Conservation (phyloP, 768 basidiomycete genomes). For the Leucosporidium yakuticum region DNA sequence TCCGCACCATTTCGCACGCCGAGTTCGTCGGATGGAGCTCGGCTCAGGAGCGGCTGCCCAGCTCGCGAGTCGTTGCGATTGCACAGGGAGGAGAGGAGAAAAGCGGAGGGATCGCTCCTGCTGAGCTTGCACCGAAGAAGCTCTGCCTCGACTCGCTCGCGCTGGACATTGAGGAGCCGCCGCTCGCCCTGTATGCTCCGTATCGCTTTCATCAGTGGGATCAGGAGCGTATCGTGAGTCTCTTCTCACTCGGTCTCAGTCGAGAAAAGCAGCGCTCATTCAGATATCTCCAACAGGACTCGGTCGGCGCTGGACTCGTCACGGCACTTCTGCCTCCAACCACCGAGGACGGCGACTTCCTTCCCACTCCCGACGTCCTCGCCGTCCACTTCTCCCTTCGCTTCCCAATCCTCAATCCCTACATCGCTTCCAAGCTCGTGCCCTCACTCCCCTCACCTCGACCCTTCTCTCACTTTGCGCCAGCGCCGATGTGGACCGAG, state of each 20-base stretch:
- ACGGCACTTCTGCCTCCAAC: slow-evolving; percentile 19
- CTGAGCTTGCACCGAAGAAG: slow-evolving; percentile 24
- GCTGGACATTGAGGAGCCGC: slow-evolving; percentile 21
- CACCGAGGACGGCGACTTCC: neutral
- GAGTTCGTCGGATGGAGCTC: no score
- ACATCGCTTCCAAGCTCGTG: slow-evolving; percentile 5
- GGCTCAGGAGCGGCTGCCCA: no score
- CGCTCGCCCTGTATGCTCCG: slow-evolving; percentile 35
- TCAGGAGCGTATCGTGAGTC: slow-evolving; percentile 23
- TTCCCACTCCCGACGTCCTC: slow-evolving; percentile 47
- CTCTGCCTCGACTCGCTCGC: slow-evolving; percentile 35
- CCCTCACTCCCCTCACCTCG: neutral
- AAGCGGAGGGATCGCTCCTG: no score
- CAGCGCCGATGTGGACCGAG: slow-evolving; percentile 45
- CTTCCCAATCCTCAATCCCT: slow-evolving; percentile 47
- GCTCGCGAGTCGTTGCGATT: no score
- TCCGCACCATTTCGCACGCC: slow-evolving; percentile 36
- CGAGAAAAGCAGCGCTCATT: neutral
- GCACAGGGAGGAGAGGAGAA: no score
- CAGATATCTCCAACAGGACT: slow-evolving; percentile 37
- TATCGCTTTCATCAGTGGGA: slow-evolving; percentile 33
- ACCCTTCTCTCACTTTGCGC: no score
- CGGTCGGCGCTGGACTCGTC: slow-evolving; percentile 21
- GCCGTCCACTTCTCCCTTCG: slow-evolving; percentile 55
- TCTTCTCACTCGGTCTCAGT: neutral